Conservation (phyloP, 306 rosid species). For the Fragaria vesca region DNA sequence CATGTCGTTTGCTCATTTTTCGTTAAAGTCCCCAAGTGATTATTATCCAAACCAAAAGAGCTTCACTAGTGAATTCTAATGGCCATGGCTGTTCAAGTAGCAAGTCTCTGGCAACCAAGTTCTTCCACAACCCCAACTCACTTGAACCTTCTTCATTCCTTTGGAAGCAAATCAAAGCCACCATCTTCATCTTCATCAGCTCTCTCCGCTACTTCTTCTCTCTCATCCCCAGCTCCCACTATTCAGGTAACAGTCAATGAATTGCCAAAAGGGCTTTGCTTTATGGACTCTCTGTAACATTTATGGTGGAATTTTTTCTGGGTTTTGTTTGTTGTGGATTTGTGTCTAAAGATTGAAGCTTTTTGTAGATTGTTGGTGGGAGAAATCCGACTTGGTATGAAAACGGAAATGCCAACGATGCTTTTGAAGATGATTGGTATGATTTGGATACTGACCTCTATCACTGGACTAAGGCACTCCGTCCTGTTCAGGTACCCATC, state of each 20-base stretch:
- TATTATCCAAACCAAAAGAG: background rate
- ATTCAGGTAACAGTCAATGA: conserved; percentile 42
- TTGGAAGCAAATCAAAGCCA: conserved; percentile 29
- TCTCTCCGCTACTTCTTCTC: conserved; percentile 44
- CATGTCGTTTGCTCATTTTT: background rate
- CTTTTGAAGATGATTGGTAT: conserved; percentile 52
- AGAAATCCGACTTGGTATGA: conserved; percentile 41
- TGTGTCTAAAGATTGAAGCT: background rate
- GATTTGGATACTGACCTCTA: conserved; percentile 74
- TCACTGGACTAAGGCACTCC: conserved; percentile 79
- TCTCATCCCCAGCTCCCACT: conserved; percentile 54
- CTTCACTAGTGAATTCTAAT: background rate
- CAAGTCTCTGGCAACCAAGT: conserved; percentile 42
- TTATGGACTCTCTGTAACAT: background rate
- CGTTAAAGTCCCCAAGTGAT: background rate
- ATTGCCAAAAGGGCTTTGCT: background rate
- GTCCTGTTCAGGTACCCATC: conserved; percentile 75
- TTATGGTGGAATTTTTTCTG: background rate
- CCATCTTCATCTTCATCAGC: conserved; percentile 23
- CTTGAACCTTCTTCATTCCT: conserved; percentile 15
- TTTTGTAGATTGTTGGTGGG: conserved; percentile 77
- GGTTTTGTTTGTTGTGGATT: background rate
- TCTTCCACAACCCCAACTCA: conserved; percentile 23
- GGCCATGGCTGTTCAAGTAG: conserved; percentile 50
- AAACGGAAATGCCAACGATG: conserved; percentile 35